phyloP scores from a whole-genome alignment of 306 rosid species.

The Adenanthera pavonina region DNA sequence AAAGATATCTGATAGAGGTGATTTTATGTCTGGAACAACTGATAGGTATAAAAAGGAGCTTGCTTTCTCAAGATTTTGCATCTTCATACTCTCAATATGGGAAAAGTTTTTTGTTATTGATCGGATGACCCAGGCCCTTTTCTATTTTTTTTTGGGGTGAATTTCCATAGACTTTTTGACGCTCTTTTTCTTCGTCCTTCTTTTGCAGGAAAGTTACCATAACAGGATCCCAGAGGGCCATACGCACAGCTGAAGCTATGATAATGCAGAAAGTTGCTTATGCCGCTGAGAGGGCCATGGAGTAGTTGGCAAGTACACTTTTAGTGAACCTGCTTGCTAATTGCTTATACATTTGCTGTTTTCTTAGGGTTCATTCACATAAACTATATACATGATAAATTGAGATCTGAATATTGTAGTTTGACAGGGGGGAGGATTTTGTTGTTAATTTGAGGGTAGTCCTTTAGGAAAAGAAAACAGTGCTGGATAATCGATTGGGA shows the following conservation, averaged over 20 bases:
- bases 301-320: constrained; percentile 44
- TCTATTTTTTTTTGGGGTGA: neutral
- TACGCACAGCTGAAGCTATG: constrained; percentile 85
- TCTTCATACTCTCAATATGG: neutral
- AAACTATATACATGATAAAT: constrained; percentile 42
- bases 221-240: constrained; percentile 94
- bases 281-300: constrained; percentile 83
- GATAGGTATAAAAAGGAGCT: constrained; percentile 66
- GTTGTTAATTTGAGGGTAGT: constrained; percentile 45
- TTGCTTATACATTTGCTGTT: constrained; percentile 53
- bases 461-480: constrained; percentile 39
- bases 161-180: neutral
- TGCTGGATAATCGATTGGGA: constrained; percentile 45
- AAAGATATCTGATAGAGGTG: constrained; percentile 98
- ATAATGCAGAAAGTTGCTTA: constrained; percentile 91
- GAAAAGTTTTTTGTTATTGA: neutral
- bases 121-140: constrained; percentile 20
- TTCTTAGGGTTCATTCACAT: constrained; percentile 54
- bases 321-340: constrained; percentile 48
- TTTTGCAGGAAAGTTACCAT: constrained; percentile 93
- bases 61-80: constrained; percentile 23
- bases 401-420: constrained; percentile 46
- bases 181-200: constrained; percentile 23
- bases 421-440: constrained; percentile 48
- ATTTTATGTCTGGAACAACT: constrained; percentile 94